phyloP scores from a whole-genome alignment of 2,329 filamentous ascomycete species.

The Colletotrichum plurivorum region DNA sequence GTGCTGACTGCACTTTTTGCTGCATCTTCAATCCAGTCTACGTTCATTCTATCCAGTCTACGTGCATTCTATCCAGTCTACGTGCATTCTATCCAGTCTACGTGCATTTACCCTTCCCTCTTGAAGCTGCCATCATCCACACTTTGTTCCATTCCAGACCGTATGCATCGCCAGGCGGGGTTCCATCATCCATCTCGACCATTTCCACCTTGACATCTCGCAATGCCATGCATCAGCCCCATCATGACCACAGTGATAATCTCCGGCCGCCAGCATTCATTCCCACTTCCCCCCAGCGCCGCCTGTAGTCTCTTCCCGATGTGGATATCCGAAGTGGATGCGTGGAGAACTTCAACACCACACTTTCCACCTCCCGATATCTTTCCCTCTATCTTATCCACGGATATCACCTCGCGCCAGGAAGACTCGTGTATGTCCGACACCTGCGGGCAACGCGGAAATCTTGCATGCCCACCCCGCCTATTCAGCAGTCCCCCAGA shows the following conservation, averaged over 20 bases:
- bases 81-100: background rate
- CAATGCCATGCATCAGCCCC: constrained; percentile 4
- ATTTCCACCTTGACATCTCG: background rate
- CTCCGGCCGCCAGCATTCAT: background rate
- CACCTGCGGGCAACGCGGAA: background rate
- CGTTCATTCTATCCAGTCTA: background rate
- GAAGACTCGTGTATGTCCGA: background rate
- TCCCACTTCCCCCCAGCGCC: background rate
- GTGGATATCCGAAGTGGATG: constrained; percentile 24
- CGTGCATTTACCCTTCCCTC: too few species aligned
- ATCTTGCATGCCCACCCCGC: background rate
- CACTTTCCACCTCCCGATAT: background rate
- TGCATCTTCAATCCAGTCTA: too few species aligned
- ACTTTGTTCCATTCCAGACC: background rate
- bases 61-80: too few species aligned
- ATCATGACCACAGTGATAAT: constrained; percentile 8
- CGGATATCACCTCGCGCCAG: background rate
- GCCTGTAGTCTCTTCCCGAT: constrained; percentile 11
- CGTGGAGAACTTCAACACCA: constrained; percentile 1
- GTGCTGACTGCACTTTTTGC: constrained; percentile 22
- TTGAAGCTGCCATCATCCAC: background rate
- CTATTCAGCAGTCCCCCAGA: background rate
- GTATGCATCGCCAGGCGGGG: constrained; percentile 4
- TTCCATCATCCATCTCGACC: background rate
- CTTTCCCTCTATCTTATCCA: too few species aligned